Conservation (phyloP, 352 stramenopile species). For the Globisporangium camurandrum region DNA sequence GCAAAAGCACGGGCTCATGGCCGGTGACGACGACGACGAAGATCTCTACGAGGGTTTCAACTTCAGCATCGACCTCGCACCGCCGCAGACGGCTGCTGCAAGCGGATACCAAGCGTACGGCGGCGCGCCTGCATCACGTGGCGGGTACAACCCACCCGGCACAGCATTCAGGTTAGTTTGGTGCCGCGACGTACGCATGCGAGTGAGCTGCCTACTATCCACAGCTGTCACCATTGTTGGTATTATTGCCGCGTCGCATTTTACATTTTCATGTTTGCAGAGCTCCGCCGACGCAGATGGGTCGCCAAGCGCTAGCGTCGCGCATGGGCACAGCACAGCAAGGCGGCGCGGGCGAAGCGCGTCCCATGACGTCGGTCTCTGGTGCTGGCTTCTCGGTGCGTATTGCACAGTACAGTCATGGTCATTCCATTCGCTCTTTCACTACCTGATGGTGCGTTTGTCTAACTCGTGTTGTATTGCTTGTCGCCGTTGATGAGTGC, state of each 20-base stretch:
- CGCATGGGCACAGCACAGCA: slow-evolving; percentile 54
- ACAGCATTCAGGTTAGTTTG: slow-evolving; percentile 62
- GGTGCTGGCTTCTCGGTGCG: slow-evolving; percentile 87
- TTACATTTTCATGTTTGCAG: slow-evolving; percentile 10
- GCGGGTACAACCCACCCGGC: slow-evolving; percentile 55
- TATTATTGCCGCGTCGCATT: no score
- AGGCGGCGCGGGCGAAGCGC: slow-evolving; percentile 40
- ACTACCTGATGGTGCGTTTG: no score
- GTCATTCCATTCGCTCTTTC: no score
- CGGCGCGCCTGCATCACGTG: slow-evolving; percentile 40
- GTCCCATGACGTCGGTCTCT: slow-evolving; percentile 91
- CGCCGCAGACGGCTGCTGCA: slow-evolving; percentile 53
- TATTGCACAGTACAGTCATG: not conserved
- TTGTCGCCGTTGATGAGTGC: not conserved
- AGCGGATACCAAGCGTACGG: slow-evolving; percentile 55
- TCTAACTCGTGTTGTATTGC: no score
- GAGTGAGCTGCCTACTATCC: no score
- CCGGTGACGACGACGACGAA: slow-evolving; percentile 77
- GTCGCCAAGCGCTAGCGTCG: slow-evolving; percentile 43
- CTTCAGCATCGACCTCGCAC: slow-evolving; percentile 78
- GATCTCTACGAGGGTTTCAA: slow-evolving; percentile 90
- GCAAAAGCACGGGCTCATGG: slow-evolving; percentile 48
- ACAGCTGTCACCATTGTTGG: not conserved
- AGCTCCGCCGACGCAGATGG: slow-evolving; percentile 75
- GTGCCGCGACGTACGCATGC: no score